Base-by-base conservation (phyloP, 352 stramenopile species). In the Phytophthora fragariae region DNA sequence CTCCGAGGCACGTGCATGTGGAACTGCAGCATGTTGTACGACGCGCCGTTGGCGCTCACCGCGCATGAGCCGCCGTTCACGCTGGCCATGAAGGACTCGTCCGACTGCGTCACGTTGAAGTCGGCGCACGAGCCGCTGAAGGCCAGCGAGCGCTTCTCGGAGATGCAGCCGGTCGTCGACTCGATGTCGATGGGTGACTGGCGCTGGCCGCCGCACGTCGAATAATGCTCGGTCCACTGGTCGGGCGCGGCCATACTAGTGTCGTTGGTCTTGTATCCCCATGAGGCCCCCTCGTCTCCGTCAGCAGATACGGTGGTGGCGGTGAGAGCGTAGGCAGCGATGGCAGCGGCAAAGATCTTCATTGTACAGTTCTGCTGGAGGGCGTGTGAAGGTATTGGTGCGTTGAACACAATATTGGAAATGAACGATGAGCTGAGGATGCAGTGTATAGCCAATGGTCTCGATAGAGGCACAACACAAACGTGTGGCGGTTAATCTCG, bases 1-100 rank as follows among this genome's bases (percentile, higher is more conserved):
- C 57, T 88, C 80, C 14, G 72, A 79, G 80, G 80, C 35, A 64
- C 54, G 57, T 88, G 80, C 62, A 79, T 29, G 70, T 88, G 80
- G 57, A 84, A 75, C 33, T 84, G 74, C 12, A 68, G 37, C 47
- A 84, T 68, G n/a, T 65, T 62, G 75, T 76, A 84, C 1, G 60
- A 52, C 8, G 59, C 58, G 24, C 50, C 57, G 29, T 67, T 64
- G 35, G 65, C 50, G 12, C 19, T 58, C 5, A 62, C 69, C 0
- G 52, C 33, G 7, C 69, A 76, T 12, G 62, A 72, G 31, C 76
- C 69, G 24, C 57, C 72, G 37, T 60, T 55, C 29, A 72, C 65
- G 11, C 60, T 64, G 19, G 50, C 61, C 37, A 68, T 80, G 68
- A 71, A 76, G 17, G 65, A 55, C 27, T 83, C 72, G 33, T 72